These are phyloP conservation scores for Adansonia rubrostipa DNA, from an alignment of 441 rosid genomes.

Conservation along the genomic window DNA sequence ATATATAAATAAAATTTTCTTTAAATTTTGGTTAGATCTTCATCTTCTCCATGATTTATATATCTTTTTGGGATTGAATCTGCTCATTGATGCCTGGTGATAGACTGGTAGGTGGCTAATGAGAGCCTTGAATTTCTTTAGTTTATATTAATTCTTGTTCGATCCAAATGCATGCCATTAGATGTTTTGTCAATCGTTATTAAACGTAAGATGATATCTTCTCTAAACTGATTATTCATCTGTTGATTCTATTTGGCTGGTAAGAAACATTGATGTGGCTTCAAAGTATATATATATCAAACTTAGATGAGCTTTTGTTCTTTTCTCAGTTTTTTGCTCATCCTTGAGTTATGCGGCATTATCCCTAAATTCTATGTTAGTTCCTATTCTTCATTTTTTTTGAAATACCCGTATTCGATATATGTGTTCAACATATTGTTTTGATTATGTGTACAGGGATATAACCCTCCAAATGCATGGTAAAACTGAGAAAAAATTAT, in stretches of 20 bases:
- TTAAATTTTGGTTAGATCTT: not conserved
- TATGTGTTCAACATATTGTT: too few species aligned
- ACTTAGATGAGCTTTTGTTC: not conserved
- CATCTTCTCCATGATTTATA: not conserved
- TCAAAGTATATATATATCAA: not conserved
- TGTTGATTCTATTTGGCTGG: not conserved
- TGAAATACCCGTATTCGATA: too few species aligned
- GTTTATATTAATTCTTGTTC: not conserved
- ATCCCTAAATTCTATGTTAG: too few species aligned
- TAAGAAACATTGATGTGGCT: not conserved
- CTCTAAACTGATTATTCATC: not conserved
- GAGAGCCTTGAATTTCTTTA: not conserved
- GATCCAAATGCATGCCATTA: not conserved
- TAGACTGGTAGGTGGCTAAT: not conserved
- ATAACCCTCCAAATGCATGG: too few species aligned
- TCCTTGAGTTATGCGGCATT: not conserved
- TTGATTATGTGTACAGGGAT: too few species aligned
- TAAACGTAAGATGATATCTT: not conserved
- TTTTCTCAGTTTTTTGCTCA: constrained; percentile 7
- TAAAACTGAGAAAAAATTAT: too few species aligned
- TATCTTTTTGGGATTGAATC: not conserved
- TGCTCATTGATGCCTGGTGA: not conserved
- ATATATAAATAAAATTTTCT: too few species aligned
- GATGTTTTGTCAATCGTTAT: not conserved
- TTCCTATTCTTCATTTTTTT: too few species aligned